These are phyloP conservation scores for Xylariaceae sp. DNA, from an alignment of 2,329 filamentous ascomycete genomes.

Conservation along the genomic window DNA sequence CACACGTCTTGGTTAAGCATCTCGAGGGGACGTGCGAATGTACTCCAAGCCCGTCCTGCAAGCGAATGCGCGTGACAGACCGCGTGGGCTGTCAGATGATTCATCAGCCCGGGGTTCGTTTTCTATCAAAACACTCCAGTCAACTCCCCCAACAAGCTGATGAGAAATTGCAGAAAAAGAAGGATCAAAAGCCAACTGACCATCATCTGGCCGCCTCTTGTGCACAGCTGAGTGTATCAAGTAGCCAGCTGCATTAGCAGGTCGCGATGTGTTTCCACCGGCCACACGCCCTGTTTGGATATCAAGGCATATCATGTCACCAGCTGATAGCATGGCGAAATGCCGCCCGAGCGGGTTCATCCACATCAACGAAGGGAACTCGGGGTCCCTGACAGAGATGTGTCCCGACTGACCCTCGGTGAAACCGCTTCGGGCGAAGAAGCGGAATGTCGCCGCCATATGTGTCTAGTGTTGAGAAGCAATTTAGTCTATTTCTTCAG, in stretches of 20 bases:
- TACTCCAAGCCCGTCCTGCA: conserved; percentile 65
- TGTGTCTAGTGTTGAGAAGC: conserved; percentile 39
- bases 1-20: conserved; percentile 70
- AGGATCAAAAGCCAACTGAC: conserved; percentile 2
- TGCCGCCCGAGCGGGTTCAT: conserved; percentile 66
- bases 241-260: conserved; percentile 67
- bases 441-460: conserved; percentile 67
- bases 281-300: conserved; percentile 56
- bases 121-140: background rate
- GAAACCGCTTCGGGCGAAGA: conserved; percentile 64
- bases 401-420: conserved; percentile 65
- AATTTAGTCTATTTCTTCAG: too few species aligned
- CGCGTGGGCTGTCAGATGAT: conserved; percentile 54
- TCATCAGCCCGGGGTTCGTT: background rate
- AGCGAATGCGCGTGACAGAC: conserved; percentile 68
- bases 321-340: conserved; percentile 62
- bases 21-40: conserved; percentile 62
- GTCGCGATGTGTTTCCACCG: conserved; percentile 57
- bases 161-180: background rate
- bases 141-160: background rate
- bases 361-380: conserved; percentile 46
- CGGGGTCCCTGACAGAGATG: conserved; percentile 31
- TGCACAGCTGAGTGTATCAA: conserved; percentile 68
- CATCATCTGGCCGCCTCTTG: conserved; percentile 52
- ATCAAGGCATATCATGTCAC: conserved; percentile 66